Base-by-base conservation (phyloP, 352 stramenopile genomes). In the Phytophthora pistaciae region DNA sequence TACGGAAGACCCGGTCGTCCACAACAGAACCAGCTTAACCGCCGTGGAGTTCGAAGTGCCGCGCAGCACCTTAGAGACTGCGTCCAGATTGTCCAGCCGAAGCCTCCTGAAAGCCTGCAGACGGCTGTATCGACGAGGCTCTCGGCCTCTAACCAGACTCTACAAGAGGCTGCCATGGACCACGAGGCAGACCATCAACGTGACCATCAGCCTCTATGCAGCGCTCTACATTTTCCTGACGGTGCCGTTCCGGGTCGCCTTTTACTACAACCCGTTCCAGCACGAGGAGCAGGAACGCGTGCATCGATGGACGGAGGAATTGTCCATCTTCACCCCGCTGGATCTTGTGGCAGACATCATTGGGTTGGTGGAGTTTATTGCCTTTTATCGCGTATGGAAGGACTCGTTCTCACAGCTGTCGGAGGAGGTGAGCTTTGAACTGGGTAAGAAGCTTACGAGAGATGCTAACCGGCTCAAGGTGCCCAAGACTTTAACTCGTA, bases 141-240 rank as follows among this genome's bases (percentile, higher is more conserved):
- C 11, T 13, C 66, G 66, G 3, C 61, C 66, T 11, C 5, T 70
- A 13, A 2, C 18, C 16, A 62, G 62, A 27, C 7, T 63, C 1
- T 76, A 76, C 69, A 69, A 60, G 52, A 65, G 60, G n/a, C 49
- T 75, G 14, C 46, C 63, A 10, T 72, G 64, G 68, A 75, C 64
- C 4, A 68, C 57, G 3, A 52, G 68, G 3, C 38, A 75, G 52
- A 75, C 68, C 5, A n/a, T 61, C 36, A 72, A 58, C 21, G 63
- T 72, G 3, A 5, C 54, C 2, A 56, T 68, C 44, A 72, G 64
- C 16, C 64, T 75, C 6, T 64, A 56, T 16, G 63, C 59, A 0
- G 53, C 21, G 21, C 56, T 75, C n/a, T 75, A 75, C 23, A 54
- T 72, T 57, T 75, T 72, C 64, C 21, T 72, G 2, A 50, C 68